Percentiles rank a stretch among this genome's conserved stretches.
Conservation (phyloP, 352 stramenopile genomes). For the Aphanomyces invadans region DNA sequence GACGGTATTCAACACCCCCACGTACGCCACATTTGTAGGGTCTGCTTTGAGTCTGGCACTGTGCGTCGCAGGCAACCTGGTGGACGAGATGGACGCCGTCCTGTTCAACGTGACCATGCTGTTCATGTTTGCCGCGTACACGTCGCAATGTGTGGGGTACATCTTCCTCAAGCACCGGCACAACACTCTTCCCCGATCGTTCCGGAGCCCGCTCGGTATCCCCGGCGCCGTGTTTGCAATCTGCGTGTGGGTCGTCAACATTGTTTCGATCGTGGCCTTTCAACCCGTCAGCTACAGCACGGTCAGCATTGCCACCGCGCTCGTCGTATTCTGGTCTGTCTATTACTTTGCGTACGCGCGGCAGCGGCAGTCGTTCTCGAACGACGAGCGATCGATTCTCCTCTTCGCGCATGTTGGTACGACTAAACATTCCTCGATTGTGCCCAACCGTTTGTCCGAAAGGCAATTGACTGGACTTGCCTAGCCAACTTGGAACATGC, state of each 20-base stretch:
- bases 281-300: constrained; percentile 25
- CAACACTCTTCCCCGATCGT: constrained; percentile 18
- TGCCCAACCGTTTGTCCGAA: too few relatives aligned
- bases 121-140: constrained; percentile 28
- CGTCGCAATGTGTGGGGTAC: constrained; percentile 31
- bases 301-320: constrained; percentile 15
- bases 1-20: constrained; percentile 28
- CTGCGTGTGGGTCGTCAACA: constrained; percentile 28
- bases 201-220: constrained; percentile 30
- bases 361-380: constrained; percentile 30
- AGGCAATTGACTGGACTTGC: too few relatives aligned
- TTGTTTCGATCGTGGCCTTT: constrained; percentile 29
- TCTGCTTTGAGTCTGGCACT: constrained; percentile 27
- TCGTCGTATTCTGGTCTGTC: constrained; percentile 19
- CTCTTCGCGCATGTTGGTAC: constrained; percentile 30
- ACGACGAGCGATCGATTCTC: constrained; percentile 32
- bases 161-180: constrained; percentile 29
- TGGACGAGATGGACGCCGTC: constrained; percentile 15
- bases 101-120: constrained; percentile 30
- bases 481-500: not conserved
- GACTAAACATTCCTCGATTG: too few relatives aligned
- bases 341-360: constrained; percentile 31
- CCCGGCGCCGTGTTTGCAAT: constrained; percentile 30
- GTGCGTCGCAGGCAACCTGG: constrained; percentile 16
- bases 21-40: constrained; percentile 27